phyloP scores from a whole-genome alignment of 768 basidiomycete species.

The Suillus tomentosus region DNA sequence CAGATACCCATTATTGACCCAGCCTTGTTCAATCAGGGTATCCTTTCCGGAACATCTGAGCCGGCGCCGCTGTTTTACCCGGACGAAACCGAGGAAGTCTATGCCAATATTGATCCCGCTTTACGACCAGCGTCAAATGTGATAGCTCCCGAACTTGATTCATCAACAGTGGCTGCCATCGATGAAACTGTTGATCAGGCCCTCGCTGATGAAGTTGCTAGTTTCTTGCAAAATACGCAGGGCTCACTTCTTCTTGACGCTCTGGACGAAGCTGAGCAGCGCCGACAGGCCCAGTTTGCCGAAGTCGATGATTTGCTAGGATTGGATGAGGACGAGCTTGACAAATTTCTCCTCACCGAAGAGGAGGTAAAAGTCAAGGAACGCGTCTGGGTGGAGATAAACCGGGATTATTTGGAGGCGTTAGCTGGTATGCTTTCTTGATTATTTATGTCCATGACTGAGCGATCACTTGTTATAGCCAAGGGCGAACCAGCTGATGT shows the following conservation, averaged over 20 bases:
- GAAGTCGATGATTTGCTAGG: conserved; percentile 64
- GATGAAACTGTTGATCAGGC: conserved; percentile 65
- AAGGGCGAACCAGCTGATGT: conserved; percentile 62
- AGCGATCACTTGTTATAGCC: conserved; percentile 49
- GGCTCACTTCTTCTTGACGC: conserved; percentile 61
- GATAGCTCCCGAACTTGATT: conserved; percentile 15
- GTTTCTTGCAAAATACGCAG: conserved; percentile 62
- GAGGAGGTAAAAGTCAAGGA: conserved; percentile 87
- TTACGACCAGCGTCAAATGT: conserved; percentile 38
- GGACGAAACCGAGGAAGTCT: conserved; percentile 40
- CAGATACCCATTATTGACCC: conserved; percentile 49
- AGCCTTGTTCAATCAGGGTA: conserved; percentile 63
- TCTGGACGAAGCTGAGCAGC: conserved; percentile 66
- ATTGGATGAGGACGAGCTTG: conserved; percentile 90
- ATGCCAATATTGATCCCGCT: conserved; percentile 58
- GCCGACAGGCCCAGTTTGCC: conserved; percentile 54
- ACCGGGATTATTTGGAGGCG: conserved; percentile 86
- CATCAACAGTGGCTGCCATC: conserved; percentile 34
- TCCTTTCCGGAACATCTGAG: conserved; percentile 56
- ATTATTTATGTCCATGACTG: conserved; percentile 38
- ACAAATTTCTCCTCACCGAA: conserved; percentile 73
- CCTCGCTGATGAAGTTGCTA: conserved; percentile 70
- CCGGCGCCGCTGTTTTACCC: conserved; percentile 45
- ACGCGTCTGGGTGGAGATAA: conserved; percentile 92
- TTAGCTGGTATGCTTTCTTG: conserved; percentile 57